Evolutionary conservation across 768 basidiomycete genomes (phyloP).

Genomic region (Agaricus blazei): DNA sequence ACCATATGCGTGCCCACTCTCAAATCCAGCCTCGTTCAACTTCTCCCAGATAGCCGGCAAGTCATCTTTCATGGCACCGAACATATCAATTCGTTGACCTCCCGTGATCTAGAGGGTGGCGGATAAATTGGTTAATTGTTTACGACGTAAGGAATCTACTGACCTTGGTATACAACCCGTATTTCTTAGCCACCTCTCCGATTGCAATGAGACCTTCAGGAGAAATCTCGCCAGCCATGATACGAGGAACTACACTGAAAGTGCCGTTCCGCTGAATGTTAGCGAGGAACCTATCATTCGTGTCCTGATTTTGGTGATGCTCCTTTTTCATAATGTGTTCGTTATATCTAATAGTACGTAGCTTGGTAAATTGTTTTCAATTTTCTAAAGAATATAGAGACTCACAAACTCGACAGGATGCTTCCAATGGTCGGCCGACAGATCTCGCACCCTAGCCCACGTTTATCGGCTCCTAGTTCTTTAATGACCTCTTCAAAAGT

Average conservation of each 20-base stretch:
- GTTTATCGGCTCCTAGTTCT: constrained; percentile 38
- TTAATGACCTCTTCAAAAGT: constrained; percentile 53
- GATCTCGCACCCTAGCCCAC: constrained; percentile 62
- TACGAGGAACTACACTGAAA: constrained; percentile 67
- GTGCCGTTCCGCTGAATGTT: constrained; percentile 73
- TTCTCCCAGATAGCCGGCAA: constrained; percentile 65
- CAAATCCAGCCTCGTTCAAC: constrained; percentile 60
- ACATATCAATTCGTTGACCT: constrained; percentile 64
- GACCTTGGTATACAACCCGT: constrained; percentile 52
- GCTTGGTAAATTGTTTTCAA: too few relatives aligned
- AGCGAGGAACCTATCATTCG: constrained; percentile 65
- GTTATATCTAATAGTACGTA: constrained; percentile 35
- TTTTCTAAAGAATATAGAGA: neutral
- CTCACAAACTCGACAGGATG: constrained; percentile 37
- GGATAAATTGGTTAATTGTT: too few relatives aligned
- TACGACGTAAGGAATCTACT: constrained; percentile 17
- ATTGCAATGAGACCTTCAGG: constrained; percentile 63
- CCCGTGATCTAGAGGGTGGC: constrained; percentile 14
- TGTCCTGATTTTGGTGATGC: constrained; percentile 69
- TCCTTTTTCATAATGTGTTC: constrained; percentile 58
- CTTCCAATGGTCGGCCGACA: constrained; percentile 68
- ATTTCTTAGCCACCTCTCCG: constrained; percentile 64
- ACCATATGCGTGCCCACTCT: constrained; percentile 75
- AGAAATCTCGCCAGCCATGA: constrained; percentile 66
- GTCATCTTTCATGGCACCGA: constrained; percentile 67